Base-by-base conservation (phyloP, 257 asterid genomes). In the Plantago elongata region DNA sequence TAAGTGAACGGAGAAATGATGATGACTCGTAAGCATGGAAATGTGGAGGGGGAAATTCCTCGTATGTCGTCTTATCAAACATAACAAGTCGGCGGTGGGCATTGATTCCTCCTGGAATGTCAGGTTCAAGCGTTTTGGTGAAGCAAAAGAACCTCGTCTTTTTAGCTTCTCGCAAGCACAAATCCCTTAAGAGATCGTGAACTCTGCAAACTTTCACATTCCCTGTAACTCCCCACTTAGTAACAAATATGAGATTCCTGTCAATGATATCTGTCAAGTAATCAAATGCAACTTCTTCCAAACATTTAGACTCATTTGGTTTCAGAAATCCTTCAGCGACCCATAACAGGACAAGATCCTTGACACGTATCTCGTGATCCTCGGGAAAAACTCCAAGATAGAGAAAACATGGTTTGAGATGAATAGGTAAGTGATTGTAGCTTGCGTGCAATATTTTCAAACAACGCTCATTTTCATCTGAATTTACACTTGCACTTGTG, bases 141-240 rank as follows among this genome's bases (percentile, higher is more conserved):
- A 48, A 11, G 4, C 37, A 9, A 27, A 65, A n/a, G 34, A 65
- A 65, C 37, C 50, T 55, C 34, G 29, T 51, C 22, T 43, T 65
- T 9, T 34, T 10, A 27, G 63, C 11, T 65, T 65, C 57, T 45
- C 57, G 55, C 1, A 65, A 18, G 55, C 63, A 55, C 6, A 65
- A 49, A 59, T 57, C 63, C 51, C 70, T n/a, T 22, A 65, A 55
- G 9, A 65, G 63, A 65, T 65, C 70, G 13, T 65, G 64, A 27
- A 66, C 40, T 17, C 13, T 37, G 56, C 49, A 46, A 11, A 13
- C 27, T 16, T 16, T 66, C 44, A 46, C 12, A 6, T 45, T 57
- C 16, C 58, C 70, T 11, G 14, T 45, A 66, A 11, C 30, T 15
- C 70, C 64, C 5, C 12, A 5, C 11, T 56, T 5, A 16, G 15